Evolutionary conservation across 257 asterid genomes (phyloP).

Genomic region (Oldenlandia corymbosa): DNA sequence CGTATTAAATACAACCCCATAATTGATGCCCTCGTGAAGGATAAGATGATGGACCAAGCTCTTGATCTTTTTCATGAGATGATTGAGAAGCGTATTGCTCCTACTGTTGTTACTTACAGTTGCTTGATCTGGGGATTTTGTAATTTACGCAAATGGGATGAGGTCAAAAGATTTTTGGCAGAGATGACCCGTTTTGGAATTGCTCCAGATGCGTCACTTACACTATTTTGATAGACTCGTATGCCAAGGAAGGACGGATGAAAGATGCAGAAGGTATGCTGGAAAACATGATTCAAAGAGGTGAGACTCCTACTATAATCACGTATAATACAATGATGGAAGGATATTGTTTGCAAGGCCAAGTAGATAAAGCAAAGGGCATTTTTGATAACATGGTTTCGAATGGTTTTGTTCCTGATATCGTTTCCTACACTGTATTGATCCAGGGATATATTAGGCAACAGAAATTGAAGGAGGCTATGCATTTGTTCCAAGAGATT

Average conservation of each 20-base stretch:
- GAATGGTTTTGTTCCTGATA: neutral
- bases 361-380: neutral
- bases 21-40: too few relatives aligned
- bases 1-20: too few relatives aligned
- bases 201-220: neutral
- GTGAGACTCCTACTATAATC: neutral
- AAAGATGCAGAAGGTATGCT: neutral
- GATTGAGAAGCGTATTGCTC: too few relatives aligned
- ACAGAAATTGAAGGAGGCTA: neutral
- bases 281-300: neutral
- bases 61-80: too few relatives aligned
- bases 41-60: too few relatives aligned
- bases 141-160: too few relatives aligned
- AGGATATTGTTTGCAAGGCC: conserved; percentile 11
- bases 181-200: too few relatives aligned
- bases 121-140: too few relatives aligned
- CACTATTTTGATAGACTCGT: neutral
- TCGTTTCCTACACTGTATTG: neutral
- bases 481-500: too few relatives aligned
- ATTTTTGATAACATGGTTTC: neutral
- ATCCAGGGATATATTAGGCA: neutral
- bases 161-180: too few relatives aligned
- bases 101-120: too few relatives aligned
- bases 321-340: conserved; percentile 7
- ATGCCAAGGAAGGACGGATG: neutral